Percentiles rank a stretch among this genome's conserved stretches.
Conservation (phyloP, 495 filamentous ascomycete genomes). For the Penicillium egyptiacum region DNA sequence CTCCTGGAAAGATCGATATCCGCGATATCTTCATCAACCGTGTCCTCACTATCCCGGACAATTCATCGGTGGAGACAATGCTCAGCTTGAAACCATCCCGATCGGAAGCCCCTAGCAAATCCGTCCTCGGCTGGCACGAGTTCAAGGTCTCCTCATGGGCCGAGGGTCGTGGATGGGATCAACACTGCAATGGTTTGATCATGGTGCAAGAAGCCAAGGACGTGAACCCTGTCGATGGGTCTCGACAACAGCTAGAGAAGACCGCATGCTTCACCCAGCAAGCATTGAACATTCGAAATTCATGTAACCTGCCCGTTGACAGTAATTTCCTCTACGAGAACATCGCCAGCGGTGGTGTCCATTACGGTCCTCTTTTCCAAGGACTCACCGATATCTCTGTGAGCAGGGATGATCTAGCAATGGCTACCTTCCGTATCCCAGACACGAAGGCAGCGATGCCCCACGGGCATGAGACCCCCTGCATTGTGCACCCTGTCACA, state of each 20-base stretch:
- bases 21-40: slow-evolving; percentile 42
- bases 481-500: slow-evolving; percentile 45
- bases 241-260: slow-evolving; percentile 9
- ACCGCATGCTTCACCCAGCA: not conserved
- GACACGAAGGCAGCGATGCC: slow-evolving; percentile 53
- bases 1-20: slow-evolving; percentile 26
- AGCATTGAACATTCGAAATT: slow-evolving; percentile 5
- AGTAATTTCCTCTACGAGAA: slow-evolving; percentile 22
- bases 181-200: slow-evolving; percentile 44
- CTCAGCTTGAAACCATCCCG: slow-evolving; percentile 26
- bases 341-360: slow-evolving; percentile 29
- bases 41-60: slow-evolving; percentile 41
- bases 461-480: slow-evolving; percentile 40
- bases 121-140: slow-evolving; percentile 43
- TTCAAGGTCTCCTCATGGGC: slow-evolving; percentile 42
- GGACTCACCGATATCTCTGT: slow-evolving; percentile 32
- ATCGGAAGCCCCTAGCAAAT: slow-evolving; percentile 22
- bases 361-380: slow-evolving; percentile 39
- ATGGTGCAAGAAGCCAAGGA: slow-evolving; percentile 30
- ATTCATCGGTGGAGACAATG: slow-evolving; percentile 33
- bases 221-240: slow-evolving; percentile 29
- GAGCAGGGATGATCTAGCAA: slow-evolving; percentile 14
- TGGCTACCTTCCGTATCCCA: slow-evolving; percentile 38
- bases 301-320: slow-evolving; percentile 19
- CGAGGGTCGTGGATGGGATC: slow-evolving; percentile 37